phyloP scores from a whole-genome alignment of 2,329 filamentous ascomycete species.

The Nigrospora oryzae region DNA sequence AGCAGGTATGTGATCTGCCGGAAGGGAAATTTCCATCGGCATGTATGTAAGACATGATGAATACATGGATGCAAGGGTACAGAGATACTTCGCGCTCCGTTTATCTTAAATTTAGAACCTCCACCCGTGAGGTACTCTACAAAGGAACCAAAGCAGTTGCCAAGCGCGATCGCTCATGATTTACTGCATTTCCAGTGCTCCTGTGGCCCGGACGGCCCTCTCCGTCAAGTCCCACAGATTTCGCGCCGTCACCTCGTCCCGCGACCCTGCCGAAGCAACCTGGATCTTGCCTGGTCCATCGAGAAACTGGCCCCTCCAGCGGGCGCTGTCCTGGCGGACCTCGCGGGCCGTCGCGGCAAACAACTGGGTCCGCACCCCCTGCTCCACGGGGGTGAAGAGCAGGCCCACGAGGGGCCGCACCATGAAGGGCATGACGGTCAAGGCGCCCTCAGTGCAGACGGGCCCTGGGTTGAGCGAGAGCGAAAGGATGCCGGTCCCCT shows the following conservation, averaged over 20 bases:
- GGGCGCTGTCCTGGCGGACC: not conserved
- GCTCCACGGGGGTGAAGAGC: not conserved
- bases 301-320: not conserved
- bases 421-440: not conserved
- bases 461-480: not conserved
- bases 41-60: too few species aligned
- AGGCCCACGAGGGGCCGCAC: not conserved
- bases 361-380: not conserved
- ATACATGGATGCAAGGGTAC: too few species aligned
- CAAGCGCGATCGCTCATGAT: too few species aligned
- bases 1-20: too few species aligned
- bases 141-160: too few species aligned
- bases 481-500: not conserved
- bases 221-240: not conserved
- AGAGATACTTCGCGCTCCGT: too few species aligned
- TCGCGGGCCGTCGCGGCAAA: not conserved
- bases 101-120: too few species aligned
- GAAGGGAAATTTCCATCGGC: too few species aligned
- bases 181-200: not conserved
- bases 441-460: not conserved
- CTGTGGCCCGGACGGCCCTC: not conserved
- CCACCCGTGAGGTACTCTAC: too few species aligned
- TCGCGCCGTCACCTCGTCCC: not conserved
- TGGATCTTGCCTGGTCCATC: not conserved
- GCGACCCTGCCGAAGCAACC: not conserved